A percentile compares a stretch with the other conserved stretches of the same genome.
Evolutionary conservation across 306 rosid genomes (phyloP).

Genomic region (Oxytropis ochrocephala): DNA sequence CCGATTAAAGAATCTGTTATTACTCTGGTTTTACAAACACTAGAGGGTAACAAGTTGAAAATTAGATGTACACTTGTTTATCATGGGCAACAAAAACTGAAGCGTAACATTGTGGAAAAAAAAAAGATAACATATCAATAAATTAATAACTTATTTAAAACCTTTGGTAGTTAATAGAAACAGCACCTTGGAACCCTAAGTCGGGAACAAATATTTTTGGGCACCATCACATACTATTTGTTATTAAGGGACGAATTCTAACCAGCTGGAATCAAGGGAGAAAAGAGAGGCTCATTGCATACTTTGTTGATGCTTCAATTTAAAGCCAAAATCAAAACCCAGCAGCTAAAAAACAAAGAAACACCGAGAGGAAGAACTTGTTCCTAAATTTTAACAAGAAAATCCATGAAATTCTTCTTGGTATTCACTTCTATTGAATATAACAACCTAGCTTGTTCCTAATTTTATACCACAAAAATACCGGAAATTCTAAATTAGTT

Average conservation of each 20-base stretch:
- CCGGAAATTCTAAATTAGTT: too few relatives aligned
- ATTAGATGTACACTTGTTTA: not conserved
- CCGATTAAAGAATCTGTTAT: not conserved
- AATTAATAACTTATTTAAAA: not conserved
- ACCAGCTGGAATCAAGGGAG: not conserved
- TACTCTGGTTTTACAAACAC: not conserved
- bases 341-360: not conserved
- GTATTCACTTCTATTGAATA: not conserved
- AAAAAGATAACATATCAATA: not conserved
- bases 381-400: not conserved
- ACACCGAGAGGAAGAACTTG: not conserved
- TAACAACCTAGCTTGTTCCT: not conserved
- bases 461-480: too few relatives aligned
- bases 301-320: not conserved
- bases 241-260: not conserved
- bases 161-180: not conserved
- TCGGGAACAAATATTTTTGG: not conserved
- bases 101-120: not conserved
- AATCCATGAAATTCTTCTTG: not conserved
- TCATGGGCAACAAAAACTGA: not conserved
- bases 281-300: not conserved
- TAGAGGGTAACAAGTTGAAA: conserved; percentile 6
- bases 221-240: not conserved
- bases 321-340: not conserved
- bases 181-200: not conserved